Conservation (phyloP, 1,284 basidiomycete species). For the Malassezia psittaci region DNA sequence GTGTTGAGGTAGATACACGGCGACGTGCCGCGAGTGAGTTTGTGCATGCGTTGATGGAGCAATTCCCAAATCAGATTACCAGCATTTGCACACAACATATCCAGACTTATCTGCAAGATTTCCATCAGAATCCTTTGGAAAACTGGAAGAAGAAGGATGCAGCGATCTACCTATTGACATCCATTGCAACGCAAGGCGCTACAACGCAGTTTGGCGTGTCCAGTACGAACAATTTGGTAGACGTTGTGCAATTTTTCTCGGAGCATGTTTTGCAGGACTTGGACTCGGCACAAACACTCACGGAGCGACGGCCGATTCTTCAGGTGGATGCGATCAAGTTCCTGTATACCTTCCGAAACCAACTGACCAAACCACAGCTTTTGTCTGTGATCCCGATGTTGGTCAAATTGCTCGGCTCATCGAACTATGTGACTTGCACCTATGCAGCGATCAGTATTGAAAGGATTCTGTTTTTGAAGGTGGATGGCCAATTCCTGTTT, state of each 20-base stretch:
- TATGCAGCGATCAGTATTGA: constrained; percentile 51
- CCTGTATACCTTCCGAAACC: constrained; percentile 74
- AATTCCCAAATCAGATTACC: constrained; percentile 71
- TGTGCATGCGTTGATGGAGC: constrained; percentile 71
- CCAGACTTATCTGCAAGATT: constrained; percentile 59
- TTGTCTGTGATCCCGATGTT: constrained; percentile 79
- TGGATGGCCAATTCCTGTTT: constrained; percentile 55
- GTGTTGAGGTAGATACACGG: constrained; percentile 60
- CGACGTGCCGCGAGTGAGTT: constrained; percentile 88
- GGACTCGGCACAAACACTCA: constrained; percentile 49
- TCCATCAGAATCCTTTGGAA: constrained; percentile 55
- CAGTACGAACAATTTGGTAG: constrained; percentile 78
- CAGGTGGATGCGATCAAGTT: constrained; percentile 79
- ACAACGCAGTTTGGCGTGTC: constrained; percentile 70
- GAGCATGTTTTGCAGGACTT: constrained; percentile 81
- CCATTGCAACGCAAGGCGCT: constrained; percentile 75
- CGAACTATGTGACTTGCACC: constrained; percentile 49
- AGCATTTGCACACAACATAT: constrained; percentile 77
- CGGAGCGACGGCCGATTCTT: constrained; percentile 59
- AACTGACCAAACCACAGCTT: constrained; percentile 82
- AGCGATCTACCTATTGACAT: constrained; percentile 85
- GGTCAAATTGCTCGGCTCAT: constrained; percentile 62
- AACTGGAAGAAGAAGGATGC: constrained; percentile 93
- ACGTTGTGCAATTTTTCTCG: constrained; percentile 91
- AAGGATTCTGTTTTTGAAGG: constrained; percentile 65